Evolutionary conservation across 129 eudicot genomes (phyloP), one percentile per base, ranked within the genome.

Genomic region (Tagetes erecta): DNA sequence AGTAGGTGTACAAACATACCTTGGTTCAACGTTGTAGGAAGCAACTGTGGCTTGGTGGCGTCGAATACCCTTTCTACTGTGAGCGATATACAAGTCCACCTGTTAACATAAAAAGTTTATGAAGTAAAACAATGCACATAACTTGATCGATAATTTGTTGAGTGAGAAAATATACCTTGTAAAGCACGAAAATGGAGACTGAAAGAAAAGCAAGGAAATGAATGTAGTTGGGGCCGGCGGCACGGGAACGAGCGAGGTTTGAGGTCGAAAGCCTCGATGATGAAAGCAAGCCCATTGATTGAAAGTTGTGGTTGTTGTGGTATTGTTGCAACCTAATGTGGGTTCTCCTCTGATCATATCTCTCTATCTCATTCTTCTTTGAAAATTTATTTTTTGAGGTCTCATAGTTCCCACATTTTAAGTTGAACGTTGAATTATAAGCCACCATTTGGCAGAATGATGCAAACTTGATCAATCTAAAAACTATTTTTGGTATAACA

Each of bases 171-270:
- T 56, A 58, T 2, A 76, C 87, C 82, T 83, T 76, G 71, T 65
- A 80, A 35, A 83, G 84, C 38, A 83, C 64, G 73, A 75, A 80
- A 55, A 80, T 13, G 11, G 76, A 63, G 58, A 80, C 11, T 9
- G 74, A 75, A 64, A 76, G 87, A 49, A 83, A 67, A 51, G 76
- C 73, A 33, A 83, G 60, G 56, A 83, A 80, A 1, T 74, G 84
- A 59, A 81, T 60, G 52, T 71, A 83, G 46, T 38, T 76, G 13
- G 76, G 77, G 64, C 71, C 33, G 36, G 72, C 49, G 55, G 70
- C 33, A 42, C 69, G 87, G 3, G 57, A 45, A 12, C 77, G 73
- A 37, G 70, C 44, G 64, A 52, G 34, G 59, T 81, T 71, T 27
- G 74, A 71, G 57, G 13, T 62, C 4, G 77, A 70, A 30, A 35